Conservation (phyloP, 2,329 filamentous ascomycete species). For the Penicillium nordicum region DNA sequence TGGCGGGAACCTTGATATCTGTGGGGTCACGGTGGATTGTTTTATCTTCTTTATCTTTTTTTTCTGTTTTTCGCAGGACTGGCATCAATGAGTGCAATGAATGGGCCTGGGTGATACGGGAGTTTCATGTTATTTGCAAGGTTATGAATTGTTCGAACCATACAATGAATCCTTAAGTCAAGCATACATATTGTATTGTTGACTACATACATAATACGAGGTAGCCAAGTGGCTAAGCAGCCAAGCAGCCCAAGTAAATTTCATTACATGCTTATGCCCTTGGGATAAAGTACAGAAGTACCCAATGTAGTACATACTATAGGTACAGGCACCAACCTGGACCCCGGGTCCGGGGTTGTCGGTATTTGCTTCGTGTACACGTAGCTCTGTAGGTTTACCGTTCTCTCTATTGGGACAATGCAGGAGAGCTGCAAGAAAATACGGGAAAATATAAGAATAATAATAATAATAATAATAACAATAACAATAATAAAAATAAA, state of each 20-base stretch:
- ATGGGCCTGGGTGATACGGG: constrained; percentile 30
- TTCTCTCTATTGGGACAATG: neutral
- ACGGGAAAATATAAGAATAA: neutral
- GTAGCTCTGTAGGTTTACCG: neutral
- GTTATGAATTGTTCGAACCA: constrained; percentile 1
- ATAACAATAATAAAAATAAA: neutral
- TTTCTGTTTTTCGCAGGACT: constrained; percentile 14
- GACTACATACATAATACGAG: neutral
- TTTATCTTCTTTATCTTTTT: constrained; percentile 10
- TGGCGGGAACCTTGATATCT: constrained; percentile 12
- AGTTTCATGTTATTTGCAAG: constrained; percentile 26
- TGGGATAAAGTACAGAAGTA: neutral
- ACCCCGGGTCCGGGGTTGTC: neutral
- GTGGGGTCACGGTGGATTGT: constrained; percentile 10
- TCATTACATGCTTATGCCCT: neutral
- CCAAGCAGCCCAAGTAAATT: neutral
- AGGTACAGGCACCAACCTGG: neutral
- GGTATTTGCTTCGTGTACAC: neutral
- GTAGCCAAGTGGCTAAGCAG: neutral
- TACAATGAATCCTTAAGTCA: constrained; percentile 4
- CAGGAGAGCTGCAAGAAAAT: neutral
- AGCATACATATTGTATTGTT: neutral
- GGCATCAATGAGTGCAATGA: constrained; percentile 31
- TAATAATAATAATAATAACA: neutral
- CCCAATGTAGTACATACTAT: neutral